Evolutionary conservation across 2,329 filamentous ascomycete genomes (phyloP), one percentile per base, ranked within the genome.

Genomic region (Trichoderma gracile): DNA sequence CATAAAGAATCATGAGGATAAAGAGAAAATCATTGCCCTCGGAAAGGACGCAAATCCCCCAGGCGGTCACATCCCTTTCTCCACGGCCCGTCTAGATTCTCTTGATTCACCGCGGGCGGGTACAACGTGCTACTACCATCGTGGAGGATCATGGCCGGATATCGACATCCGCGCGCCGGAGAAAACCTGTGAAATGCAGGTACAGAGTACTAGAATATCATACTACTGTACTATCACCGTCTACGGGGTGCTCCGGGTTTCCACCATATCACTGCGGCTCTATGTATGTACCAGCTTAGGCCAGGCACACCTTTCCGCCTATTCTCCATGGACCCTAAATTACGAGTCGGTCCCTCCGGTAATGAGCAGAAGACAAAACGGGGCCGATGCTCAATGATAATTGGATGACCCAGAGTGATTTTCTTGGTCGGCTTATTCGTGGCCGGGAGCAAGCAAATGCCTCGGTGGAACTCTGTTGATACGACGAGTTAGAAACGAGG

Each of bases 131-230:
- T 38, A 33, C 30, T 33, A 38, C 33, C 33, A 61, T 62, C 59
- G 59, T 62, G 59, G 59, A 62, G 58, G 54, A 53, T 38, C 33
- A 38, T 38, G 23, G 19, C 59, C 59, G 59, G 59, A 62, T 62
- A 62, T 62, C 59, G 59, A 62, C 30, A 30, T 62, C 59, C 59
- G 59, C 59, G 59, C 59, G 54, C 54, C 59, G 59, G 59, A 62
- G 59, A 62, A 62, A 54, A 62, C 59, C 53, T 38, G 33, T 38
- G 33, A 38, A 49, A 43, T 62, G 59, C 59, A 62, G 59, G 59
- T 62, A 62, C 59, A 45, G 27, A 23, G 49, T 54, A 53, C 59
- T 38, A 38, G 25, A 33, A 40, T n/a, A n/a, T n/a, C n/a, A n/a
- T n/a, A n/a, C n/a, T n/a, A n/a, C n/a, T n/a, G n/a, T 45, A 43